A percentile compares a stretch with the other conserved stretches of the same genome.
phyloP scores from a whole-genome alignment of 805 yeast species.

The Phaffomyces thermotolerans region DNA sequence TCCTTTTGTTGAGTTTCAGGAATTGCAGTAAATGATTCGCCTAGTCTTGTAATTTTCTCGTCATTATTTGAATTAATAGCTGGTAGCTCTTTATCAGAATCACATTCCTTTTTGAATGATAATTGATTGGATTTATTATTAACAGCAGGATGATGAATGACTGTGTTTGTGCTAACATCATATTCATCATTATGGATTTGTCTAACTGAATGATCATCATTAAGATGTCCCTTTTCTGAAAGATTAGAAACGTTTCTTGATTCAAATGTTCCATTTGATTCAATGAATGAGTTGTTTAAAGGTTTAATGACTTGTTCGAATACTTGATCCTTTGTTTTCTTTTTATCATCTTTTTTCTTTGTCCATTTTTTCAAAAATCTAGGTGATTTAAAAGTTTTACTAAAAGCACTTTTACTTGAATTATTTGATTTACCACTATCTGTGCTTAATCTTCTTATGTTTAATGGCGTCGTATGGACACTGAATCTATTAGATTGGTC shows the following conservation, averaged over 20 bases:
- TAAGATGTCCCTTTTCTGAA: slow-evolving; percentile 2
- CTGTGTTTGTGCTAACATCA: slow-evolving; percentile 20
- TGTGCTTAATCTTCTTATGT: slow-evolving; percentile 1
- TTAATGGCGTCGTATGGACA: slow-evolving; percentile 5
- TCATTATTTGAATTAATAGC: neutral
- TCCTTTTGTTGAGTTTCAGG: neutral
- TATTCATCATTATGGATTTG: slow-evolving; percentile 1
- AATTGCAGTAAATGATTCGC: slow-evolving; percentile 14
- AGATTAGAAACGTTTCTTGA: slow-evolving; percentile 5
- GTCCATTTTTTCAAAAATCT: slow-evolving; percentile 20
- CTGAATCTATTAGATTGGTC: neutral
- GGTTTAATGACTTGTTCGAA: slow-evolving; percentile 16
- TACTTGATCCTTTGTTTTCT: slow-evolving; percentile 3
- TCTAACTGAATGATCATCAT: neutral
- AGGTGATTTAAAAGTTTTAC: slow-evolving; percentile 13
- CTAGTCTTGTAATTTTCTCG: slow-evolving; percentile 2
- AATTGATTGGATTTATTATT: neutral
- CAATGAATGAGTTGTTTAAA: slow-evolving; percentile 2
- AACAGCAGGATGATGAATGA: slow-evolving; percentile 1
- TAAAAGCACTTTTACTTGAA: slow-evolving; percentile 1
- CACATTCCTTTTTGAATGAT: neutral
- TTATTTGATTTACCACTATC: slow-evolving; percentile 1
- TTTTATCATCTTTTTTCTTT: slow-evolving; percentile 13
- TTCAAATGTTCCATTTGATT: slow-evolving; percentile 7
- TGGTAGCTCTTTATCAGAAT: neutral